Conservation (phyloP, 352 stramenopile species). For the Phytophthora ramorum region DNA sequence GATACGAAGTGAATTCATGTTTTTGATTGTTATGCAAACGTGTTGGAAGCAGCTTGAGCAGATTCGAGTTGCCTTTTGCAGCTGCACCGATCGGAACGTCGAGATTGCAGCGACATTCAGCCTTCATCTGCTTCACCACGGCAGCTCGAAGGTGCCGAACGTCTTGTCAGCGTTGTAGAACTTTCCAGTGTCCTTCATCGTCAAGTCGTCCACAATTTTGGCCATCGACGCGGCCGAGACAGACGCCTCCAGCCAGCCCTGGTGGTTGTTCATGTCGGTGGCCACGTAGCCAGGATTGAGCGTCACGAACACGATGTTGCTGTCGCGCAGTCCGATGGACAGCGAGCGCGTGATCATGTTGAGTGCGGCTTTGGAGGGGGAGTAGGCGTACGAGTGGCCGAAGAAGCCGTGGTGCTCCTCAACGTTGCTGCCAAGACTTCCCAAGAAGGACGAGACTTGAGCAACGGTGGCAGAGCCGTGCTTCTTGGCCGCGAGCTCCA, state of each 20-base stretch:
- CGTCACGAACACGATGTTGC: slow-evolving; percentile 41
- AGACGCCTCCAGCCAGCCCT: slow-evolving; percentile 26
- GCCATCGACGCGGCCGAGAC: slow-evolving; percentile 35
- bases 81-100: neutral
- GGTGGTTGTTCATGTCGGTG: slow-evolving; percentile 43
- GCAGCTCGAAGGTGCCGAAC: slow-evolving; percentile 22
- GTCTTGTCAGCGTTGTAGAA: slow-evolving; percentile 37
- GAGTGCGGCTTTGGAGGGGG: slow-evolving; percentile 66
- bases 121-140: slow-evolving; percentile 31
- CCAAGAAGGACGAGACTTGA: slow-evolving; percentile 58
- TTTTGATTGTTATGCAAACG: neutral
- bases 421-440: slow-evolving; percentile 51
- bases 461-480: slow-evolving; percentile 45
- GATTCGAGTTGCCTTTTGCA: neutral
- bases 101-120: too few species aligned
- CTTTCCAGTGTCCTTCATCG: slow-evolving; percentile 33
- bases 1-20: neutral
- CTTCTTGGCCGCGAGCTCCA: slow-evolving; percentile 39
- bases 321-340: slow-evolving; percentile 38
- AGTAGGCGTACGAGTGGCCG: slow-evolving; percentile 58
- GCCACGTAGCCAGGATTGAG: slow-evolving; percentile 48
- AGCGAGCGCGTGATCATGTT: slow-evolving; percentile 67
- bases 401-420: slow-evolving; percentile 15
- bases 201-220: slow-evolving; percentile 30
- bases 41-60: neutral